A percentile compares a stretch with the other conserved stretches of the same genome.
Conservation (phyloP, 345 rosid species). For the Hypericum perforatum region DNA sequence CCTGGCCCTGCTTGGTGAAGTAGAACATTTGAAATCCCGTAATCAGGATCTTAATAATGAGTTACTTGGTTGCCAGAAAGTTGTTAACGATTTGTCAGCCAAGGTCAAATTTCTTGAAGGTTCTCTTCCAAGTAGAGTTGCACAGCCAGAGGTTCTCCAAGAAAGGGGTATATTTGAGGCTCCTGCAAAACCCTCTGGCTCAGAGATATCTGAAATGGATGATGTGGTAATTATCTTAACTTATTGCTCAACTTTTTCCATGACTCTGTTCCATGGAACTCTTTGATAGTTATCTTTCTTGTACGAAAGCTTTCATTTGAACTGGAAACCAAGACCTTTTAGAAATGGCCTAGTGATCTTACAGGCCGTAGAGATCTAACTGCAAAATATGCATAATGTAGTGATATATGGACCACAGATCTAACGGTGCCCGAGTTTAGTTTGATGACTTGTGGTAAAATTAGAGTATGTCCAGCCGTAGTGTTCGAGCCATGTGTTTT, state of each 20-base stretch:
- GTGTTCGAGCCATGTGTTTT: too few relatives aligned
- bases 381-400: too few relatives aligned
- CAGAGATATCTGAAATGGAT: slow-evolving; percentile 85
- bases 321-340: too few relatives aligned
- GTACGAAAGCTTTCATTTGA: too few relatives aligned
- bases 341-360: too few relatives aligned
- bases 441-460: too few relatives aligned
- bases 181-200: slow-evolving; percentile 44
- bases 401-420: too few relatives aligned
- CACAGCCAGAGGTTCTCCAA: slow-evolving; percentile 47
- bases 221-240: slow-evolving; percentile 37
- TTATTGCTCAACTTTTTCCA: neutral
- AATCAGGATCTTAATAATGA: slow-evolving; percentile 51
- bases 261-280: too few relatives aligned
- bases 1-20: slow-evolving; percentile 37
- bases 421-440: too few relatives aligned
- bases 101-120: slow-evolving; percentile 59
- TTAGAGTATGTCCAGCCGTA: too few relatives aligned
- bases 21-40: slow-evolving; percentile 47
- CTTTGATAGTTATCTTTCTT: too few relatives aligned
- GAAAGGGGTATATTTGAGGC: slow-evolving; percentile 69
- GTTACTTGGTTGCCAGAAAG: slow-evolving; percentile 60
- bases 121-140: slow-evolving; percentile 33
- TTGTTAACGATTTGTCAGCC: slow-evolving; percentile 45
- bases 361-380: too few relatives aligned